Evolutionary conservation across 306 rosid species (phyloP).

Genomic region (Prunus persica): DNA sequence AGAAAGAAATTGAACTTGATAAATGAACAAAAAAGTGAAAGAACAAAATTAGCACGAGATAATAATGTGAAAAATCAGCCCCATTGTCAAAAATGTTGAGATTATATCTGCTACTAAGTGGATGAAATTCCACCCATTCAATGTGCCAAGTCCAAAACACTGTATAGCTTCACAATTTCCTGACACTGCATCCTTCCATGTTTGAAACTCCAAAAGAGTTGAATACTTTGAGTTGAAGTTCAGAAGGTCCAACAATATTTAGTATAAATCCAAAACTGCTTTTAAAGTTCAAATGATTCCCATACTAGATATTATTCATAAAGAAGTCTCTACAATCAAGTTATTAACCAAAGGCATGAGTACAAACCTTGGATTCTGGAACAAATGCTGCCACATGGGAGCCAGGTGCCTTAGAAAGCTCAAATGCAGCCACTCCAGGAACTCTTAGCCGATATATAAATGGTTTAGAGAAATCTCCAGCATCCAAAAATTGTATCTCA

Average conservation of each 20-base stretch:
- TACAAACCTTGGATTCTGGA: slow-evolving; percentile 81
- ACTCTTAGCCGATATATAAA: slow-evolving; percentile 55
- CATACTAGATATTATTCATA: neutral
- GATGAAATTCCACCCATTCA: slow-evolving; percentile 4
- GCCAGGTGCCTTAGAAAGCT: slow-evolving; percentile 79
- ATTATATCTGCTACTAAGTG: neutral
- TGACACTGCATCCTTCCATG: neutral
- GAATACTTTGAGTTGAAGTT: neutral
- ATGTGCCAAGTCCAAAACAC: slow-evolving; percentile 1
- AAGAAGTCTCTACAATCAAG: slow-evolving; percentile 10
- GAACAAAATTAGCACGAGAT: neutral
- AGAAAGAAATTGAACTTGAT: slow-evolving; percentile 14
- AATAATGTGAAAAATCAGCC: neutral
- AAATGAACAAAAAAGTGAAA: slow-evolving; percentile 10
- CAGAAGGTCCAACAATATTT: neutral
- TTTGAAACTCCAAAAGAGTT: neutral
- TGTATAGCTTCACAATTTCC: slow-evolving; percentile 8
- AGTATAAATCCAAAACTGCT: neutral
- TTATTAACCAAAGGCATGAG: neutral
- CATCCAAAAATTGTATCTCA: slow-evolving; percentile 82
- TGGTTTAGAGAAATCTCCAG: slow-evolving; percentile 71
- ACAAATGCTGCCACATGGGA: slow-evolving; percentile 86
- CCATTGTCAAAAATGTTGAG: neutral
- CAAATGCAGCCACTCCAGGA: slow-evolving; percentile 69
- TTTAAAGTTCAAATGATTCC: neutral